These are phyloP conservation scores for Mycosphaerella arachidis DNA, from an alignment of 2,329 filamentous ascomycete genomes.

Conservation along the genomic window DNA sequence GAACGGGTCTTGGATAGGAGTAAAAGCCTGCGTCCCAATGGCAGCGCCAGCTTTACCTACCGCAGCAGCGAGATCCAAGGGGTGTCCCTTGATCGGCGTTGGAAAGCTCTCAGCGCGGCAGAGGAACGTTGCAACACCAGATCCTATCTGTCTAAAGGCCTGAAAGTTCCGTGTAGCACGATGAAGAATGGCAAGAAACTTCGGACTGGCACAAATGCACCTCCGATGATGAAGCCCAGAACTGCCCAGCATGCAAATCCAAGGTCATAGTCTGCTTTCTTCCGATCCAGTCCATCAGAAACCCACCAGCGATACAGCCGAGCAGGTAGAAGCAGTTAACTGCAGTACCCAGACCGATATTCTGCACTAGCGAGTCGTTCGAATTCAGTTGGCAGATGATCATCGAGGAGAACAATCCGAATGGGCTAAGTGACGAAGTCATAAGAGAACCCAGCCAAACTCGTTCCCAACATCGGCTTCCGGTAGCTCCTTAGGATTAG, in stretches of 20 bases:
- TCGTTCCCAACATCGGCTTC: slow-evolving; percentile 62
- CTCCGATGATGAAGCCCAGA: slow-evolving; percentile 74
- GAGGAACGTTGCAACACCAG: slow-evolving; percentile 75
- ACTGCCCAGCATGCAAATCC: slow-evolving; percentile 59
- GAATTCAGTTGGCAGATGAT: slow-evolving; percentile 63
- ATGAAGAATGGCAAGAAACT: slow-evolving; percentile 61
- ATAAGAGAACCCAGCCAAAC: slow-evolving; percentile 76
- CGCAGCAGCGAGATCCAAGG: slow-evolving; percentile 65
- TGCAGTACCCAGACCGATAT: slow-evolving; percentile 84
- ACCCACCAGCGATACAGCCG: slow-evolving; percentile 71
- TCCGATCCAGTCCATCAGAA: slow-evolving; percentile 71
- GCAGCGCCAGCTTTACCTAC: slow-evolving; percentile 71
- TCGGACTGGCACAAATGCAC: slow-evolving; percentile 62
- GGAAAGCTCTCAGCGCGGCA: slow-evolving; percentile 80
- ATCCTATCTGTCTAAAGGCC: slow-evolving; percentile 72
- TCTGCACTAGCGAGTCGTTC: slow-evolving; percentile 61
- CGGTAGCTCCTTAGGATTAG: slow-evolving; percentile 63
- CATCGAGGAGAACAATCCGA: slow-evolving; percentile 74
- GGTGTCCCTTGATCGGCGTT: slow-evolving; percentile 72
- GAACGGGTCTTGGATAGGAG: slow-evolving; percentile 42
- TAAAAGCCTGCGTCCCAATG: slow-evolving; percentile 71
- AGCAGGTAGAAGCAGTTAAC: slow-evolving; percentile 86
- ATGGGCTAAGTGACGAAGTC: slow-evolving; percentile 60
- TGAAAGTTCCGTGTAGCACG: slow-evolving; percentile 75
- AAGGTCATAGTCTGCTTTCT: slow-evolving; percentile 68